Evolutionary conservation across 1,284 basidiomycete genomes (phyloP), one percentile per base, ranked within the genome.

Genomic region (Wolfiporia cocos): DNA sequence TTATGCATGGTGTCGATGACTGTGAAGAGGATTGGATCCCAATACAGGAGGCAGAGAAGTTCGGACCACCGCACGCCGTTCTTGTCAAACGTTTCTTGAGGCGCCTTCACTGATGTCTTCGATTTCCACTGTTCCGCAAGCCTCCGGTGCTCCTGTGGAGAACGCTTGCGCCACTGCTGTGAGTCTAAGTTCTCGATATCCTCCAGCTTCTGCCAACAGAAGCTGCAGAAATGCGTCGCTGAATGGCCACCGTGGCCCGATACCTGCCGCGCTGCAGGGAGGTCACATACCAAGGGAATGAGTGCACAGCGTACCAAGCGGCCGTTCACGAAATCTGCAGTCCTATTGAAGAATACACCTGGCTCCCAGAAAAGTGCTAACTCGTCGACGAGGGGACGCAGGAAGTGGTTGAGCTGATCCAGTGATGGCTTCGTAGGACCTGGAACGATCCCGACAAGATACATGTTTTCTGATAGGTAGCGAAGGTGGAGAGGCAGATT

Each of bases 1-100:
- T 52, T 54, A 39, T 68, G 66, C 64, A 69, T 65, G 5, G 57
- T 46, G 40, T 69, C 64, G 17, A 66, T 46, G 2, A 62, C 52
- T 0, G 53, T 49, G 35, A 51, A 64, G 2, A 28, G 26, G 17
- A 56, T 43, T 1, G 65, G 61, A 41, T 66, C 49, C 64, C 65
- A 69, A 40, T 67, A 68, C 0, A 54, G 52, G 9, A 66, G 54
- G 11, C 46, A 35, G 22, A 57, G 43, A 1, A 61, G 38, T 11
- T 42, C 47, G 2, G 50, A 40, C 52, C 57, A 65, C 14, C 58
- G 48, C 12, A 60, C 40, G 14, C 58, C 54, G 37, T 42, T 39
- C 14, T 37, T 34, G 3, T 49, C 33, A 29, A 58, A 54, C 1
- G 57, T 34, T 21, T 34, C 9, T 37, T 7, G 9, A 28, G 9